Base-by-base conservation (phyloP, 495 filamentous ascomycete species). In the Copromyces sp. region DNA sequence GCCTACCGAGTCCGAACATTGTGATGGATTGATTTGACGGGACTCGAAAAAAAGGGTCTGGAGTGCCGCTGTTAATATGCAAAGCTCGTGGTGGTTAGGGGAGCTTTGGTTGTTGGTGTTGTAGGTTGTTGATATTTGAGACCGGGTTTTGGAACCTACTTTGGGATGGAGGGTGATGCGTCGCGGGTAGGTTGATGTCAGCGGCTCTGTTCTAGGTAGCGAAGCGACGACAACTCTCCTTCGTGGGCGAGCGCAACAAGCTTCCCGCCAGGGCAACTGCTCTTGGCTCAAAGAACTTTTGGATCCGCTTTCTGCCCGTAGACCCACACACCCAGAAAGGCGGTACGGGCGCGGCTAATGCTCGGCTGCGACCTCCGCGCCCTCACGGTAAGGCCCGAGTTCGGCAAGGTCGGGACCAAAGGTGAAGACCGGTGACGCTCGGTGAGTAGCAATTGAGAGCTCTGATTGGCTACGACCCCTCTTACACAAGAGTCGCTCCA, bases 1-100 rank as follows among this genome's bases (percentile, higher is more conserved):
- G 92, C 75, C 90, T 87, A 82, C 94, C 93, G 83, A 98, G 91
- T 73, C 88, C 88, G 77, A 99, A 98, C 95, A 98, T 97, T 69
- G 77, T 95, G 82, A 73, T 44, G 69, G 37, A 37, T 70, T 76
- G 35, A 72, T 75, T 39, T 20, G 16, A 17, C 37, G 41, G 12
- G 39, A 47, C 11, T 32, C 39, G 32, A 47, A 47, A 45, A 59
- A 14, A 53, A 37, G 9, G 3, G 16, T 39, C 4, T 7, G n/a
- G n/a, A 9, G n/a, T 45, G 29, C 17, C 29, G 53, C 53, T 65
- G 53, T 65, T 8, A 9, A 65, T 35, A 2, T 3, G 7, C 47
- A 59, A 59, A 59, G 20, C 47, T 29, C 47, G 47, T 29, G 47
- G 29, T 65, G 29, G 1, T 65, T 29, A 14, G 47, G 29, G 11